A percentile compares a stretch with the other conserved stretches of the same genome.
Conservation (phyloP, 1,139 yeast species). For the Candida anutae region DNA sequence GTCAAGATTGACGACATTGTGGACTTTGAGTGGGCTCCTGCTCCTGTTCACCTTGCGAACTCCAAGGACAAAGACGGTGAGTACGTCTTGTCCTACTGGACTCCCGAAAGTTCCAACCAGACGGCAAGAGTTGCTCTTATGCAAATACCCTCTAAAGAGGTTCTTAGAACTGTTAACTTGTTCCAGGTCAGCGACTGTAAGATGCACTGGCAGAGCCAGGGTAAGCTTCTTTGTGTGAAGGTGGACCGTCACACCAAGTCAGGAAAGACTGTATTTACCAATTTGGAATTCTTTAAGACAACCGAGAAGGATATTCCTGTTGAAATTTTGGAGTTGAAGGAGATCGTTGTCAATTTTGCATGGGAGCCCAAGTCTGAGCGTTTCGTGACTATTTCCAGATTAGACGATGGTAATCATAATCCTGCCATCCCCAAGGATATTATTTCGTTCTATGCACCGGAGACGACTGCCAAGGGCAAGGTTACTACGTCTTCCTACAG, state of each 20-base stretch:
- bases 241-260: constrained; percentile 97
- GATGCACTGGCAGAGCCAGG: constrained; percentile 92
- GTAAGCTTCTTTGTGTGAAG: constrained; percentile 80
- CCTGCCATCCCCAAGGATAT: constrained; percentile 66
- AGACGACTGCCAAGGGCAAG: constrained; percentile 26
- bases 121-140: constrained; percentile 91
- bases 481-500: constrained; percentile 24
- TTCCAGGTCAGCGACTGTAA: constrained; percentile 92
- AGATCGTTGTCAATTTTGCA: constrained; percentile 78
- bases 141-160: constrained; percentile 78
- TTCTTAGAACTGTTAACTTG: constrained; percentile 84
- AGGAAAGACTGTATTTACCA: constrained; percentile 84
- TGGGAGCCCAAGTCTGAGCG: constrained; percentile 96
- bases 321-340: constrained; percentile 89
- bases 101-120: constrained; percentile 88
- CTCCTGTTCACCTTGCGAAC: constrained; percentile 62
- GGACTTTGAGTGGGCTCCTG: constrained; percentile 95
- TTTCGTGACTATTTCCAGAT: constrained; percentile 69
- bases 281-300: constrained; percentile 85
- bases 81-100: constrained; percentile 86
- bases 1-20: constrained; percentile 78
- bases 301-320: constrained; percentile 90
- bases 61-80: constrained; percentile 47
- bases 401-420: constrained; percentile 54
- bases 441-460: constrained; percentile 79